These are phyloP conservation scores for Tetrahymena malaccensis DNA, from an alignment of 73 alveolate species.

Conservation along the genomic window DNA sequence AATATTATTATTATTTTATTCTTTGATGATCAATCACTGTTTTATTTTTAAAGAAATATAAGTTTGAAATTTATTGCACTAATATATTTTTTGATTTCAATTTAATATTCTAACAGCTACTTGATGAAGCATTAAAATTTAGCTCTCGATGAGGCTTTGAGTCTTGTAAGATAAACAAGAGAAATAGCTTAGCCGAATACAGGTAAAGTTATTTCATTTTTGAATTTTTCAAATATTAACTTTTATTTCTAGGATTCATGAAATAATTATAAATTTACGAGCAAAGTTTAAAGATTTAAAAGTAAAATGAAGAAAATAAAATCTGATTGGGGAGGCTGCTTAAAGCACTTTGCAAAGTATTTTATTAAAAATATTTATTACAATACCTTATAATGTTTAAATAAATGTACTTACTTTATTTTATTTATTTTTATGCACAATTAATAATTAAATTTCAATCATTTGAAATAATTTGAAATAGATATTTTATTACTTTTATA, in stretches of 20 bases:
- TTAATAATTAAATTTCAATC: no score
- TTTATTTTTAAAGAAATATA: no score
- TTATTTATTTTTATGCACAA: no score
- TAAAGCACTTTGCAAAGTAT: no score
- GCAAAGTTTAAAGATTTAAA: not conserved
- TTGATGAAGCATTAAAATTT: conserved; percentile 18
- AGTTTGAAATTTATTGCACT: no score
- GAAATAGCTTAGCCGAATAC: conserved; percentile 46
- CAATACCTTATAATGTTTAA: not conserved
- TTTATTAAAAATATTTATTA: no score
- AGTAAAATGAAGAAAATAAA: not conserved
- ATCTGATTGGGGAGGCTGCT: not conserved
- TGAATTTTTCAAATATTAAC: not conserved
- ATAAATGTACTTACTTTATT: no score
- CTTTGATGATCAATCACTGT: not conserved
- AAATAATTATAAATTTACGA: not conserved
- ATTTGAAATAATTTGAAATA: no score
- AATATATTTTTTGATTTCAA: no score
- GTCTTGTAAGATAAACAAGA: not conserved
- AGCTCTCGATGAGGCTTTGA: conserved; percentile 17
- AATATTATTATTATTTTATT: not conserved
- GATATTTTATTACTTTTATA: no score
- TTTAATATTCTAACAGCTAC: not conserved
- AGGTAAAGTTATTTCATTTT: not conserved
- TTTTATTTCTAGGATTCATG: not conserved